Base-by-base conservation (phyloP, 257 asterid genomes). In the Marsdenia floribunda region DNA sequence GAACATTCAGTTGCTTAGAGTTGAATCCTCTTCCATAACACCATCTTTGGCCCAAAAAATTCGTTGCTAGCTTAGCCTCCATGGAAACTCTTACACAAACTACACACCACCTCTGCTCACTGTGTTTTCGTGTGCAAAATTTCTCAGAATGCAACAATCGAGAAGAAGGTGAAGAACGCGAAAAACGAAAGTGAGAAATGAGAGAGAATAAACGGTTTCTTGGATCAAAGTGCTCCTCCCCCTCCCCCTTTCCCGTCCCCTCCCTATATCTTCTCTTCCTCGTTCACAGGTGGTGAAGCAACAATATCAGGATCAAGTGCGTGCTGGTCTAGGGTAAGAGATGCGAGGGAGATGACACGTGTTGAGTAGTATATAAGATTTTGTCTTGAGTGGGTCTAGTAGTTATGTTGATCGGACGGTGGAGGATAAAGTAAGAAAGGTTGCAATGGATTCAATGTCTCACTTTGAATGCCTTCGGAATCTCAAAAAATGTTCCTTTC, bases 1-100 rank as follows among this genome's bases (percentile, higher is more conserved):
- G 89, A 24, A 80, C 74, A 72, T 57, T 64, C 66, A 81, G 83
- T 40, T 42, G 84, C 73, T 80, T 73, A 57, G 68, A 47, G 63
- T 76, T 73, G 75, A 81, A 73, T 47, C 82, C 79, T 40, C 78
- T 78, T 65, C 81, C 87, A 26, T 76, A 86, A 38, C 72, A 75
- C 81, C 85, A 82, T 35, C 86, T 71, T 74, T 85, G 88, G 69
- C 88, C 80, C 69, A 85, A 76, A 35, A 90, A 88, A 59, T 84
- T 83, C 73, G 90, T 80, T 76, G 88, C 72, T 83, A 89, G 79
- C 79, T 86, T 75, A 80, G 96, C 71, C 82, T 88, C 97, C 98
- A 93, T 93, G 78, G 3, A 24, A 14, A 75, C 21, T 42, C 75
- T 67, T 71, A 67, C 71, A 49, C 49, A 44, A 6, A 71, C 57